Percentiles rank a stretch among this genome's conserved stretches.
Conservation (phyloP, 257 asterid species). For the Verbena officinalis region DNA sequence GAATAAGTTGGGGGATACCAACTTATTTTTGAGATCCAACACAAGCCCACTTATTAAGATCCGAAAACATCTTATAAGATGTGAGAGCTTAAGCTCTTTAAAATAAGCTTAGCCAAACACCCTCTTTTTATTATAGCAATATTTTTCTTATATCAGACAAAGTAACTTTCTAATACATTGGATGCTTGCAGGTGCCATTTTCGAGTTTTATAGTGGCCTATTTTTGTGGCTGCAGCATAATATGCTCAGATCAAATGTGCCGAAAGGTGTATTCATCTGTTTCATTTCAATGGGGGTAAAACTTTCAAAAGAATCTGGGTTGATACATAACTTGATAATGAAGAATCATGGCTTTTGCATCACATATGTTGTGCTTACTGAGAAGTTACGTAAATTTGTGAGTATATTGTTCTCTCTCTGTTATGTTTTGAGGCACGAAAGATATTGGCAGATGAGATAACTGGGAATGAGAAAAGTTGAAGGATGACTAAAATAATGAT, state of each 20-base stretch:
- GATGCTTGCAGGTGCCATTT: slow-evolving; percentile 58
- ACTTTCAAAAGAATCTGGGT: slow-evolving; percentile 7
- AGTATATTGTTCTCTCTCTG: neutral
- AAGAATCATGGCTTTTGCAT: slow-evolving; percentile 3
- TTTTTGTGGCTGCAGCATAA: neutral
- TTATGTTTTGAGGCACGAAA: neutral
- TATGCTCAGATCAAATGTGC: neutral
- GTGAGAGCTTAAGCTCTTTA: too few species aligned
- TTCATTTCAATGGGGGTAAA: neutral
- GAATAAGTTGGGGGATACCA: too few species aligned
- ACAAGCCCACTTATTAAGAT: too few species aligned
- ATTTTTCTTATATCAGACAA: neutral
- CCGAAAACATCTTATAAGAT: too few species aligned
- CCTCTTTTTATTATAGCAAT: neutral
- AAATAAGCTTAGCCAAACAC: too few species aligned
- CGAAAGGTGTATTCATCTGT: neutral
- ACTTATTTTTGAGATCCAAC: too few species aligned
- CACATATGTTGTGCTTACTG: neutral
- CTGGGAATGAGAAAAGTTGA: neutral
- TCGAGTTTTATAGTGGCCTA: slow-evolving; percentile 38
- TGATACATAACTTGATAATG: neutral
- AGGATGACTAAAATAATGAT: neutral
- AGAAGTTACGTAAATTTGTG: slow-evolving; percentile 9
- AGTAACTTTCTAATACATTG: slow-evolving; percentile 15
- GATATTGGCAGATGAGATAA: neutral